Conservation (phyloP, 148 eudicot species). For the Nepenthes mirabilis region DNA sequence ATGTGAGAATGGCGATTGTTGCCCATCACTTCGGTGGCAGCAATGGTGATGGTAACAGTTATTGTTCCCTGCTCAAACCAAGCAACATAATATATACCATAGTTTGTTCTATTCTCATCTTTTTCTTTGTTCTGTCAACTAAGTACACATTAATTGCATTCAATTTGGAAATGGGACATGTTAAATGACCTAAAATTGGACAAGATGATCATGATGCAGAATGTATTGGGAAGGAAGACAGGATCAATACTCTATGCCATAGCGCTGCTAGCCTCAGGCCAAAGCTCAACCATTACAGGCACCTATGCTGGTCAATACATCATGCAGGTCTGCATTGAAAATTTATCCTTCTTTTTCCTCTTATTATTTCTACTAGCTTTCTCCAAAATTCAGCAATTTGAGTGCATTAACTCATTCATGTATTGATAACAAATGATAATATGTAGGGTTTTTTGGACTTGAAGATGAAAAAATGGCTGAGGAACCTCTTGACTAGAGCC, state of each 20-base stretch:
- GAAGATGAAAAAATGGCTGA: constrained; percentile 69
- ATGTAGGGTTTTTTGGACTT: constrained; percentile 78
- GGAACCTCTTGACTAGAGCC: constrained; percentile 65
- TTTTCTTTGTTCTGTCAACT: too few relatives aligned
- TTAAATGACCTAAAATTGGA: not conserved
- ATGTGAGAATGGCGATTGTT: too few relatives aligned
- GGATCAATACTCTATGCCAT: constrained; percentile 61
- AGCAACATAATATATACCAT: too few relatives aligned
- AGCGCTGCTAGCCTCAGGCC: constrained; percentile 87
- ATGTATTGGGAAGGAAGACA: constrained; percentile 56
- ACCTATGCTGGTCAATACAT: constrained; percentile 95
- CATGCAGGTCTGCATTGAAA: constrained; percentile 49
- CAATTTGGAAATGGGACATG: not conserved
- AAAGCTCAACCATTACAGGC: constrained; percentile 87
- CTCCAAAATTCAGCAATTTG: too few relatives aligned
- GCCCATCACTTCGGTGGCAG: too few relatives aligned
- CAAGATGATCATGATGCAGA: constrained; percentile 14
- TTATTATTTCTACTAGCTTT: too few relatives aligned
- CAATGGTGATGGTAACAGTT: too few relatives aligned
- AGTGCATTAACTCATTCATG: not conserved
- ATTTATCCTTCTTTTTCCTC: not conserved
- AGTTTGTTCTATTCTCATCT: too few relatives aligned
- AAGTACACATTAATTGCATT: too few relatives aligned
- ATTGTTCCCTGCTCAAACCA: too few relatives aligned
- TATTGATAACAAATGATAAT: not conserved